Conservation (phyloP, 1,284 basidiomycete genomes). For the Tilletia horrida region DNA sequence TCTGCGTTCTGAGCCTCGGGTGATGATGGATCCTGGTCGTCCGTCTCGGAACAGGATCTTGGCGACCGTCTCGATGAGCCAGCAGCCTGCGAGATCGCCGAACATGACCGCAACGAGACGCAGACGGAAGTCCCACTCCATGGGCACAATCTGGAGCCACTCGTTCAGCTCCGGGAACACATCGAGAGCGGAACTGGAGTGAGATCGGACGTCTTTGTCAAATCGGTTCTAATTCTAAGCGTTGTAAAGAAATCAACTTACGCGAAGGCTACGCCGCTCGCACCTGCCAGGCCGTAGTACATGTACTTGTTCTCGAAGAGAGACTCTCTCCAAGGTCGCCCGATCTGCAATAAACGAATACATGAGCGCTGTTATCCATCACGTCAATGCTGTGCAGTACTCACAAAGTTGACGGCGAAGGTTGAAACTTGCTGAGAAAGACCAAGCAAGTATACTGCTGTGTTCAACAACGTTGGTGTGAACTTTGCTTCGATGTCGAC, state of each 20-base stretch:
- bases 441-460: constrained; percentile 50
- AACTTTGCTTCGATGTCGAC: constrained; percentile 53
- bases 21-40: constrained; percentile 79
- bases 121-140: constrained; percentile 65
- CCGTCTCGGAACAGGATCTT: constrained; percentile 84
- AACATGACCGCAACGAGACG: constrained; percentile 50
- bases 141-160: constrained; percentile 95
- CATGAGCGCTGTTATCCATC: background rate
- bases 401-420: constrained; percentile 51
- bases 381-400: background rate
- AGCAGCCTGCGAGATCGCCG: constrained; percentile 84
- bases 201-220: constrained; percentile 58
- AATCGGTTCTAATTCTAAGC: too few species aligned
- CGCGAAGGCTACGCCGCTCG: constrained; percentile 42
- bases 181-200: constrained; percentile 58
- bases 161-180: constrained; percentile 90
- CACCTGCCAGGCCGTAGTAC: constrained; percentile 47
- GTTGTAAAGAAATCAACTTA: too few species aligned
- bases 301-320: constrained; percentile 49
- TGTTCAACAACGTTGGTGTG: constrained; percentile 49
- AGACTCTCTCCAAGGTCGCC: constrained; percentile 47
- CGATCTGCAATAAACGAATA: constrained; percentile 26
- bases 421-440: constrained; percentile 48
- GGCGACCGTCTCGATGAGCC: constrained; percentile 74
- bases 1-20: constrained; percentile 52